phyloP scores from a whole-genome alignment of 768 basidiomycete species.

The Amanita phalloides region DNA sequence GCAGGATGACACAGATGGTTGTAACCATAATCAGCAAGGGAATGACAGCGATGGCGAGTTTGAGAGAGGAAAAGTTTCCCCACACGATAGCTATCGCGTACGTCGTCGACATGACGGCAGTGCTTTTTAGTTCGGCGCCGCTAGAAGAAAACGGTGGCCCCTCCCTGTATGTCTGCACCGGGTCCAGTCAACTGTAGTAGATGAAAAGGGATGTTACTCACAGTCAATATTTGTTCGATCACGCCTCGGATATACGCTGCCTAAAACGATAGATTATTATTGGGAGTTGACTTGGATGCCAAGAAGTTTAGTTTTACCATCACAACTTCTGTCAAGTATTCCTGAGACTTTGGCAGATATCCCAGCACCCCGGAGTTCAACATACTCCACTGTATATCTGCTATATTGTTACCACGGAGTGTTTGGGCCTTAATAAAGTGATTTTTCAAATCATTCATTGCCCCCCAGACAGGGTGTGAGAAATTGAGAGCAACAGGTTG shows the following conservation, averaged over 20 bases:
- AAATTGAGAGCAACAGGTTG: not conserved
- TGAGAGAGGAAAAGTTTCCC: not conserved
- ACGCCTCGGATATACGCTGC: not conserved
- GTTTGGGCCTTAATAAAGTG: not conserved
- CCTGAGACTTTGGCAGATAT: no score
- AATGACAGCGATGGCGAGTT: not conserved
- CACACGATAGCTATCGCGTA: no score
- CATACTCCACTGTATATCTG: not conserved
- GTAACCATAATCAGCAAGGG: not conserved
- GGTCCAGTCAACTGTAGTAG: not conserved
- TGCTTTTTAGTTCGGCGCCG: no score
- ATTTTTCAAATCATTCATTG: not conserved
- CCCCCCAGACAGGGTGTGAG: no score
- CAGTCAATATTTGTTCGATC: not conserved
- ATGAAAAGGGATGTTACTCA: not conserved
- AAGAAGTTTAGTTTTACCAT: no score
- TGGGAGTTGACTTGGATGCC: no score
- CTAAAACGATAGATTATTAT: not conserved
- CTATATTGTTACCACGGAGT: not conserved
- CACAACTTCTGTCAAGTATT: no score
- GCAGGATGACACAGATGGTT: not conserved
- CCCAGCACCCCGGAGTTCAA: no score
- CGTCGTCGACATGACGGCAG: no score
- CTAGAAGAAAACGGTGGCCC: no score
- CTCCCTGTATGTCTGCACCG: no score